Percentiles rank a stretch among this genome's conserved stretches.
phyloP scores from a whole-genome alignment of 129 eudicot genomes.

The Calendula officinalis region DNA sequence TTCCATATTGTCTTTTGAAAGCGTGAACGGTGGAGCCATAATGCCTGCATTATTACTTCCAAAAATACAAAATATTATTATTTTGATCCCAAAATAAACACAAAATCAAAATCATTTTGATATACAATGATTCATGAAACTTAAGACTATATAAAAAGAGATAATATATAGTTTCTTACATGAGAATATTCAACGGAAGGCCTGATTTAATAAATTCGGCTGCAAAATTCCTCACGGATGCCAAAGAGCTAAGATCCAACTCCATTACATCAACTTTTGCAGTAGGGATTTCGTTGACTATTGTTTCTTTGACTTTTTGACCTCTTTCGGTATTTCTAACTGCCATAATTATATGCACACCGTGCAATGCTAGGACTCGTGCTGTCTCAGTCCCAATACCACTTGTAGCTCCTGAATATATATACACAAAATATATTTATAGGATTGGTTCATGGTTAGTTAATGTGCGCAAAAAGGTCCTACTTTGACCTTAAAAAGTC shows the following conservation, averaged over 20 bases:
- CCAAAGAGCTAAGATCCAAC: conserved; percentile 75
- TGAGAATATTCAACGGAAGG: conserved; percentile 72
- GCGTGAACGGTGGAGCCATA: conserved; percentile 72
- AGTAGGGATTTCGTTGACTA: conserved; percentile 50
- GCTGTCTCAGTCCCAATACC: conserved; percentile 76
- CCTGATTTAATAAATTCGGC: conserved; percentile 48
- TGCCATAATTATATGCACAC: conserved; percentile 83
- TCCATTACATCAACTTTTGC: conserved; percentile 85
- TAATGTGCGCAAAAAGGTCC: neutral
- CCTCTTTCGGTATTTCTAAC: conserved; percentile 63
- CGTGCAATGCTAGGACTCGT: conserved; percentile 54
- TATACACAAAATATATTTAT: neutral
- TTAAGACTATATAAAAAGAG: neutral
- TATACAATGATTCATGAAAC: neutral
- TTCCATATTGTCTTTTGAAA: conserved; percentile 69
- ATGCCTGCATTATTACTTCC: conserved; percentile 82
- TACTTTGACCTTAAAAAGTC: conserved; percentile 3
- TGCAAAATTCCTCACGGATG: conserved; percentile 67
- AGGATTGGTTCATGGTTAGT: neutral
- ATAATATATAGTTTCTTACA: conserved; percentile 28
- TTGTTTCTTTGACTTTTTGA: conserved; percentile 52
- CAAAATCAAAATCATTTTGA: neutral
- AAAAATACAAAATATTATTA: neutral
- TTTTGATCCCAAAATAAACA: neutral
- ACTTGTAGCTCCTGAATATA: conserved; percentile 72